Percentiles rank a stretch among this genome's conserved stretches.
These are phyloP conservation scores for Suillus lakei DNA, from an alignment of 768 basidiomycete species.

Conservation along the genomic window DNA sequence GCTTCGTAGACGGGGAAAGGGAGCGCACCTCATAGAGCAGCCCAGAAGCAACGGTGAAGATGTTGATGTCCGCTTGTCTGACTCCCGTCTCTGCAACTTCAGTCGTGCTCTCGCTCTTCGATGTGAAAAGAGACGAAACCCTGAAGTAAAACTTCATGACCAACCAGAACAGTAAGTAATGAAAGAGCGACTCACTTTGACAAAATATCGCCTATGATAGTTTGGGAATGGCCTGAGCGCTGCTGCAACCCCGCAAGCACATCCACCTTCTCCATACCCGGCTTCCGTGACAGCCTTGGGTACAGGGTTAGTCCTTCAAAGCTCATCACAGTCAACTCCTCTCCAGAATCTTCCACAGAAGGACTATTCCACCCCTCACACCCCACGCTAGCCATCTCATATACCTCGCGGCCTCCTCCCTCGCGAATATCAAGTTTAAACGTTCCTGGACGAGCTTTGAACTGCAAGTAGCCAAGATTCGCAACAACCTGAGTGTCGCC, in stretches of 20 bases:
- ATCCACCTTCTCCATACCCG: constrained; percentile 83
- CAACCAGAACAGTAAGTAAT: constrained; percentile 6
- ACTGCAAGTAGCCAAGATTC: constrained; percentile 95
- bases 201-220: constrained; percentile 52
- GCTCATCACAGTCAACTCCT: constrained; percentile 80
- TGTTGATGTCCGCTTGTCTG: constrained; percentile 91
- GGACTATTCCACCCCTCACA: constrained; percentile 89
- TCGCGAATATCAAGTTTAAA: constrained; percentile 82
- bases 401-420: constrained; percentile 83
- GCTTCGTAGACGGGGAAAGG: constrained; percentile 7
- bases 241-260: constrained; percentile 61
- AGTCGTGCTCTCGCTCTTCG: constrained; percentile 30
- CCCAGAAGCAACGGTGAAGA: constrained; percentile 98
- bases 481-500: constrained; percentile 93
- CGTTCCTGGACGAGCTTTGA: constrained; percentile 90
- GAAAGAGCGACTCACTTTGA: constrained; percentile 51
- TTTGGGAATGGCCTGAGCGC: constrained; percentile 36
- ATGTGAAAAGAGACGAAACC: constrained; percentile 49
- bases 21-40: constrained; percentile 85
- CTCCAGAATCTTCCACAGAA: constrained; percentile 66
- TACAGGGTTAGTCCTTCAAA: constrained; percentile 92
- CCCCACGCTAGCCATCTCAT: constrained; percentile 82
- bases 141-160: constrained; percentile 36
- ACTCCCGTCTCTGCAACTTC: constrained; percentile 30
- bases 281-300: constrained; percentile 69